phyloP scores from a whole-genome alignment of 352 stramenopile genomes.

The Phytophthora citricola region DNA sequence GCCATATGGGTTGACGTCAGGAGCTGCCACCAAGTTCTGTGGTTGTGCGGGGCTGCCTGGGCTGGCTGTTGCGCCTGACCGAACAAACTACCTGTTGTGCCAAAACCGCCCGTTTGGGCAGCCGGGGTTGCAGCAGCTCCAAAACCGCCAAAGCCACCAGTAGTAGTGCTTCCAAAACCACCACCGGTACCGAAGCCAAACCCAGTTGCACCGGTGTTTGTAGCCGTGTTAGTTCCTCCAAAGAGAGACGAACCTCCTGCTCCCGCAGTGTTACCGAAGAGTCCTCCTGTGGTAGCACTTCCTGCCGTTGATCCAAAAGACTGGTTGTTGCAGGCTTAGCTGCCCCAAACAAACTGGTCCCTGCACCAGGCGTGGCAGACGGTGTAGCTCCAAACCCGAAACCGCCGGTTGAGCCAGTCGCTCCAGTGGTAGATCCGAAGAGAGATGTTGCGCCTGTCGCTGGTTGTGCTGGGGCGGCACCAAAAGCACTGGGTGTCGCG shows the following conservation, averaged over 20 bases:
- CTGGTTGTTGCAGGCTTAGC: slow-evolving; percentile 42
- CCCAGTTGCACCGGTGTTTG: slow-evolving; percentile 40
- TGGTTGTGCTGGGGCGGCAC: slow-evolving; percentile 37
- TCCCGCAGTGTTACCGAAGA: slow-evolving; percentile 41
- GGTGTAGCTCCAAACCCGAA: slow-evolving; percentile 52
- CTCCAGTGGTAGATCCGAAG: slow-evolving; percentile 41
- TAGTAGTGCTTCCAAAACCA: slow-evolving; percentile 45
- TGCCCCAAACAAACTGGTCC: slow-evolving; percentile 49
- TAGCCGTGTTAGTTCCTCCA: slow-evolving; percentile 32
- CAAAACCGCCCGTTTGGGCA: slow-evolving; percentile 41
- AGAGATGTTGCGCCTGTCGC: slow-evolving; percentile 46
- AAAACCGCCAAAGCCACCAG: slow-evolving; percentile 58
- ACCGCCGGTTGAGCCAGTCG: slow-evolving; percentile 37
- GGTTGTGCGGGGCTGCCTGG: slow-evolving; percentile 41
- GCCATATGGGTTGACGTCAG: slow-evolving; percentile 66
- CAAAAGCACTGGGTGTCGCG: slow-evolving; percentile 47
- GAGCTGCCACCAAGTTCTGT: slow-evolving; percentile 60
- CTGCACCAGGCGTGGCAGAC: slow-evolving; percentile 30
- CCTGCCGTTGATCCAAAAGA: slow-evolving; percentile 45
- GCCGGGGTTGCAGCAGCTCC: slow-evolving; percentile 35
- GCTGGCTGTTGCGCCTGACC: slow-evolving; percentile 43
- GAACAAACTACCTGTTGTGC: slow-evolving; percentile 42
- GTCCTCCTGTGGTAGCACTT: slow-evolving; percentile 26
- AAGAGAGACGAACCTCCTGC: slow-evolving; percentile 52
- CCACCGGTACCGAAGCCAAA: slow-evolving; percentile 47